Percentiles rank a stretch among this genome's conserved stretches.
These are phyloP conservation scores for Dictyostelium citrinum DNA, from an alignment of 78 protist species.

Conservation along the genomic window DNA sequence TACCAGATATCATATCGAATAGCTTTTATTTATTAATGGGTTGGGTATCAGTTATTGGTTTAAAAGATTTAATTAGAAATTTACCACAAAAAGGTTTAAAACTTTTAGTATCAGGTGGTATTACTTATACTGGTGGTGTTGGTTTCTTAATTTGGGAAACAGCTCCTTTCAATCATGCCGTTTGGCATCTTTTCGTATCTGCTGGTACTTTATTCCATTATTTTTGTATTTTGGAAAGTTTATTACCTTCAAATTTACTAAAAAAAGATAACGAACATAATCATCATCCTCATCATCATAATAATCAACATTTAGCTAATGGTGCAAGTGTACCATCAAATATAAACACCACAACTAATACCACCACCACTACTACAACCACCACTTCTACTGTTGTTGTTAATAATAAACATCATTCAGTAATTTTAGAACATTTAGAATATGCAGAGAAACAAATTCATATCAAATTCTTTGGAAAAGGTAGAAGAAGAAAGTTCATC, in stretches of 20 bases:
- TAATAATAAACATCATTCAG: conserved; percentile 13
- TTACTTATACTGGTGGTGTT: conserved; percentile 67
- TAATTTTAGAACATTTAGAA: conserved; percentile 53
- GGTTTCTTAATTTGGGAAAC: conserved; percentile 66
- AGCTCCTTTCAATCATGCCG: conserved; percentile 50
- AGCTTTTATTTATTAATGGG: conserved; percentile 57
- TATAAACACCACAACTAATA: neutral
- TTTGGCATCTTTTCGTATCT: conserved; percentile 64
- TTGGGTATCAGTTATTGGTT: conserved; percentile 46
- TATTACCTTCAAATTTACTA: conserved; percentile 11
- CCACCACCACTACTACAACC: neutral
- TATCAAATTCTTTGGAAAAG: conserved; percentile 46
- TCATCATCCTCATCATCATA: neutral
- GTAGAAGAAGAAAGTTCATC: conserved; percentile 32
- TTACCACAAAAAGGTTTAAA: conserved; percentile 47
- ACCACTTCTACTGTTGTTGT: neutral
- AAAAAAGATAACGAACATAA: neutral
- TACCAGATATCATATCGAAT: conserved; percentile 57
- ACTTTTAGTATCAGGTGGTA: conserved; percentile 57
- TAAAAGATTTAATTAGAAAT: conserved; percentile 27
- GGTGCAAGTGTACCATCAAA: neutral
- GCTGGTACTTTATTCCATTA: conserved; percentile 67
- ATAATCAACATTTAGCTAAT: neutral
- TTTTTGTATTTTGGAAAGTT: conserved; percentile 60
- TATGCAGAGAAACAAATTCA: conserved; percentile 56